Evolutionary conservation across 768 basidiomycete genomes (phyloP).

Genomic region (Russula emetica): DNA sequence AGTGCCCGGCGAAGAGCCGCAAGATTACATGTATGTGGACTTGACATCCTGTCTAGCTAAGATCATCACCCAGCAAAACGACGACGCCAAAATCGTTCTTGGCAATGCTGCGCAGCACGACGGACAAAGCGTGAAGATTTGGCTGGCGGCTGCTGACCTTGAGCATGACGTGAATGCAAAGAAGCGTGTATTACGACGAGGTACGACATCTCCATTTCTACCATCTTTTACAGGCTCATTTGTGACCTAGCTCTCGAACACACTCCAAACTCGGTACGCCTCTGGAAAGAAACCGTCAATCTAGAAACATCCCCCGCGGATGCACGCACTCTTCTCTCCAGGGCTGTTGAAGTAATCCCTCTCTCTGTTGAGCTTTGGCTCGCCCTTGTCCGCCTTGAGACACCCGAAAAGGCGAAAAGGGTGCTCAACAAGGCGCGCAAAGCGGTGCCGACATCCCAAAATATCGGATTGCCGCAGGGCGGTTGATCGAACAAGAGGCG

Average conservation of each 20-base stretch:
- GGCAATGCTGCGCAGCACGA: too few species aligned
- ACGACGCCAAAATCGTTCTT: too few species aligned
- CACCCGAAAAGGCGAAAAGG: slow-evolving; percentile 82
- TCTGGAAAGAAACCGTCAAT: slow-evolving; percentile 99
- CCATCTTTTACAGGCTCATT: not conserved
- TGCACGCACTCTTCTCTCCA: slow-evolving; percentile 84
- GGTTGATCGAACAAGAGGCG: slow-evolving; percentile 85
- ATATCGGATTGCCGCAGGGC: slow-evolving; percentile 99
- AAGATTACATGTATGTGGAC: too few species aligned
- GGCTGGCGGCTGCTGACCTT: too few species aligned
- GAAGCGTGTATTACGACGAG: slow-evolving; percentile 90
- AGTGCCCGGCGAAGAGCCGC: too few species aligned
- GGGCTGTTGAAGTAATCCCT: slow-evolving; percentile 96
- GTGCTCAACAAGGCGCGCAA: slow-evolving; percentile 96
- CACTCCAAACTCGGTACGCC: slow-evolving; percentile 92
- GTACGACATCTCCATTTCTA: slow-evolving; percentile 39
- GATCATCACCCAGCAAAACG: too few species aligned
- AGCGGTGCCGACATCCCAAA: slow-evolving; percentile 91
- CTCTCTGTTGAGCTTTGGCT: slow-evolving; percentile 97
- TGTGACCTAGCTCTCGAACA: slow-evolving; percentile 75
- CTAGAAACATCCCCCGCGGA: slow-evolving; percentile 86
- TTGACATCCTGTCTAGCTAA: too few species aligned
- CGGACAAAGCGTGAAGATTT: too few species aligned
- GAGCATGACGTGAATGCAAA: slow-evolving; percentile 81
- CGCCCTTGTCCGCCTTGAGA: slow-evolving; percentile 93